Evolutionary conservation across 2,329 filamentous ascomycete genomes (phyloP), one percentile per base, ranked within the genome.

Genomic region (Beauveria sp.): DNA sequence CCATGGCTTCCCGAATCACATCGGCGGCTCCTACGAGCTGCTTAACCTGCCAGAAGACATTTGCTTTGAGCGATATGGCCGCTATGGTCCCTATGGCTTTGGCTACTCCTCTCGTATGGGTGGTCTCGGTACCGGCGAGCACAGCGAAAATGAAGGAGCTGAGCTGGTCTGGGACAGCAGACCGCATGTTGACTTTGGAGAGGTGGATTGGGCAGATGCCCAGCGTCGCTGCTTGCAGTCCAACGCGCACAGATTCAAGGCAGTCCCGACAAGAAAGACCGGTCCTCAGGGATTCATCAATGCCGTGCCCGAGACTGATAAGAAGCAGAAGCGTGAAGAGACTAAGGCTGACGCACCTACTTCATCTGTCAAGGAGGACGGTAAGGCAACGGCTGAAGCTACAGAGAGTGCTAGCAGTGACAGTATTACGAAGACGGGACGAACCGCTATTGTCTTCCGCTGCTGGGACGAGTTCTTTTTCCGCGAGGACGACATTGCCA

Each of bases 1-100:
- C 0, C 81, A 84, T 63, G 93, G 93, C 1, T 96, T 96, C 72
- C 95, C 95, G 0, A 85, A 95, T 54, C 84, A 91, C 63, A 84
- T 90, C 2, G 83, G 93, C 69, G 95, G 95, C n/a, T 96, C 91
- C 0, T 93, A 96, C 69, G 86, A 92, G 10, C 74, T 93, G 46
- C 75, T 98, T 14, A 88, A 87, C 0, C 77, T 98, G 42, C 85
- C 89, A 20, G 85, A 96, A 66, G 88, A 96, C 69, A 84, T 97
- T 52, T 99, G 95, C 76, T 97, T 96, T 70, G 95, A 99, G 67
- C 84, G 95, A 2, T 96, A 90, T 71, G 93, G 93, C 3, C 84
- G 92, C 65, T 84, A 95, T 34, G 93, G 91, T 0, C 90, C 93
- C 0, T 99, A 99, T 68, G 93, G 93, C 0, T 85, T 91, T 64